Percentiles rank a stretch among this genome's conserved stretches.
Conservation (phyloP, 768 basidiomycete species). For the Naganishia vaughanmartiniae region DNA sequence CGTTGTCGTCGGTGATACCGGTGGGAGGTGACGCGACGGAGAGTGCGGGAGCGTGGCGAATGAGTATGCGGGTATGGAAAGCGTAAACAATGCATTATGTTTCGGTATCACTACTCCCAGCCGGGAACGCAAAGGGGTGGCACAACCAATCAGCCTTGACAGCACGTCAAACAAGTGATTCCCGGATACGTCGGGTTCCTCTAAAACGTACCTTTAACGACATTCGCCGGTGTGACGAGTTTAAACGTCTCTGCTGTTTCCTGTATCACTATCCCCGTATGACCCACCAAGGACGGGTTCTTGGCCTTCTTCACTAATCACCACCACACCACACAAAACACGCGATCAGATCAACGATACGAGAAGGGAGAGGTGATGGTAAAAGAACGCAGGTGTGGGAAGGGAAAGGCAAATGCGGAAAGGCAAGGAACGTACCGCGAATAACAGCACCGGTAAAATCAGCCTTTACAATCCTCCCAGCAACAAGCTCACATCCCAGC, state of each 20-base stretch:
- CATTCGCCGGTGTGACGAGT: conserved; percentile 33
- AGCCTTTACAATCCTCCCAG: conserved; percentile 45
- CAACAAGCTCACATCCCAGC: conserved; percentile 34
- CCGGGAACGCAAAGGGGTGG: not conserved
- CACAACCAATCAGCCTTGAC: not conserved
- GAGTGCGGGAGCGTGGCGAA: conserved; percentile 29
- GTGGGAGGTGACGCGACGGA: not conserved
- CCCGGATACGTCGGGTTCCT: no score
- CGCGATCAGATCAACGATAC: no score
- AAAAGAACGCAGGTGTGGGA: not conserved
- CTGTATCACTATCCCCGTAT: conserved; percentile 44
- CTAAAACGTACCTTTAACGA: conserved; percentile 31
- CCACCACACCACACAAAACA: not conserved
- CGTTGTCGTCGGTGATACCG: no score
- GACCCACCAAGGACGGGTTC: conserved; percentile 36
- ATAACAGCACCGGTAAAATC: conserved; percentile 46
- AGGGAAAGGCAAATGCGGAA: not conserved
- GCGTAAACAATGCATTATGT: conserved; percentile 40
- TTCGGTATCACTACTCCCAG: conserved; percentile 43
- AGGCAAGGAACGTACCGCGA: conserved; percentile 3
- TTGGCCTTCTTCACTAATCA: conserved; percentile 32
- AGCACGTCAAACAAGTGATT: not conserved
- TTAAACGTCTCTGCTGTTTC: conserved; percentile 49
- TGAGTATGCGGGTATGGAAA: conserved; percentile 44
- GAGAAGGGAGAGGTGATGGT: not conserved